Conservation (phyloP, 805 yeast genomes). For the Henningerozyma blattae region DNA sequence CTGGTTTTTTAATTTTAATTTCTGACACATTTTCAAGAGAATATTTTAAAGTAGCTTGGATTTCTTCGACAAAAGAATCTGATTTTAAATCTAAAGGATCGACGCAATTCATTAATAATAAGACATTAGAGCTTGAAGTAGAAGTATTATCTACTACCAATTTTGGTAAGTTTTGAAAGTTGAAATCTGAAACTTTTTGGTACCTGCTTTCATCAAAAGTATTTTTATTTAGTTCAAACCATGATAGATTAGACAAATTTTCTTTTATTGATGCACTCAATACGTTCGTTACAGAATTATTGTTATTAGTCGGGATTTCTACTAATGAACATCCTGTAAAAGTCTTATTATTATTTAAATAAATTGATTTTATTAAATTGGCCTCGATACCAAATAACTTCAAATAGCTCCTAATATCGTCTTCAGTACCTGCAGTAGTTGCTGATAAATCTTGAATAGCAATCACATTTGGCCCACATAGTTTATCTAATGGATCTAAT, state of each 20-base stretch:
- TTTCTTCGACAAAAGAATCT: conserved; percentile 34
- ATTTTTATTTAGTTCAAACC: conserved; percentile 16
- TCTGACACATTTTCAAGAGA: conserved; percentile 32
- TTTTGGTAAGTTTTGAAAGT: conserved; percentile 27
- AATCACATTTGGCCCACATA: conserved; percentile 13
- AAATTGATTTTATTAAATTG: too few relatives aligned
- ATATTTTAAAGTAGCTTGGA: conserved; percentile 36
- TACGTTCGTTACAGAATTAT: too few relatives aligned
- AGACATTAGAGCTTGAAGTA: conserved; percentile 30
- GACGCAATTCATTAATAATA: conserved; percentile 56
- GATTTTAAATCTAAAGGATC: conserved; percentile 52
- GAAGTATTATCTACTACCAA: conserved; percentile 19
- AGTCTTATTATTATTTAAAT: too few relatives aligned
- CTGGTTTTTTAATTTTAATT: conserved; percentile 51
- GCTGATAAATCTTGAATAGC: conserved; percentile 7
- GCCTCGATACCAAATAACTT: too few relatives aligned
- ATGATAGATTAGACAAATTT: too few relatives aligned
- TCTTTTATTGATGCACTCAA: too few relatives aligned
- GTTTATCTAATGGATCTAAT: conserved; percentile 8
- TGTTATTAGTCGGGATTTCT: too few relatives aligned
- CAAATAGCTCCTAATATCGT: neutral
- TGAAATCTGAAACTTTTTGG: conserved; percentile 13
- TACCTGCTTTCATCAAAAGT: conserved; percentile 1
- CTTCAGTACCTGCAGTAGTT: neutral
- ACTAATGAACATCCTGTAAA: too few relatives aligned